Evolutionary conservation across 805 yeast genomes (phyloP).

Genomic region (Kluyveromyces nonfermentans): DNA sequence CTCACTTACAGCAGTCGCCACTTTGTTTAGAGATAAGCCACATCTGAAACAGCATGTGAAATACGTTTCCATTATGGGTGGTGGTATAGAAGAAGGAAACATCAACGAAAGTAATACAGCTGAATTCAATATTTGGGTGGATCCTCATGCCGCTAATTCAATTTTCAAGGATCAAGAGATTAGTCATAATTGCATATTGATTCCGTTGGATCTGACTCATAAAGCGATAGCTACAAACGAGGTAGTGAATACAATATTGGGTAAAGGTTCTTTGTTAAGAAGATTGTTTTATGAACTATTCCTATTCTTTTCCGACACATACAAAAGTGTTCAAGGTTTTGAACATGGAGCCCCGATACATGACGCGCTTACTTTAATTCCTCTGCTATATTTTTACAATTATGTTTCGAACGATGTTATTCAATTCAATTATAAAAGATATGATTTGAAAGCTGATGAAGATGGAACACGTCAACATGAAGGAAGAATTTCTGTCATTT

Average conservation of each 20-base stretch:
- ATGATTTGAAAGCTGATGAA: conserved; percentile 20
- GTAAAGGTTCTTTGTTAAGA: conserved; percentile 39
- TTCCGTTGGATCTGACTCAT: conserved; percentile 66
- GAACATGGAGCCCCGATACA: conserved; percentile 64
- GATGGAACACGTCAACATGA: conserved; percentile 40
- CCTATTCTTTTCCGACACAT: conserved; percentile 39
- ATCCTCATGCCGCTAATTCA: conserved; percentile 62
- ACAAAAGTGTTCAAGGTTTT: conserved; percentile 36
- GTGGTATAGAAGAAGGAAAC: conserved; percentile 36
- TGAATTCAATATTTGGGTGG: conserved; percentile 70
- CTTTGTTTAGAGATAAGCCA: conserved; percentile 47
- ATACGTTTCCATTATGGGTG: conserved; percentile 69
- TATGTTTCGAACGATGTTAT: conserved; percentile 18
- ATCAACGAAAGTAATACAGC: conserved; percentile 47
- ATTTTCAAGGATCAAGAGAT: conserved; percentile 42
- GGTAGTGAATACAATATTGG: conserved; percentile 33
- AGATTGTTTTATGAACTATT: conserved; percentile 46
- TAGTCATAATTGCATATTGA: conserved; percentile 41
- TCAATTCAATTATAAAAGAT: conserved; percentile 14
- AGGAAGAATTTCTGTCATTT: conserved; percentile 43
- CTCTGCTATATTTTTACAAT: conserved; percentile 39
- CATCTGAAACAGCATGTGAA: conserved; percentile 40
- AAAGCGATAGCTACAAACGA: conserved; percentile 39
- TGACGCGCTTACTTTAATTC: conserved; percentile 66
- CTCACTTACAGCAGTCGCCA: conserved; percentile 62